Percentiles rank a stretch among this genome's conserved stretches.
Evolutionary conservation across 495 filamentous ascomycete species (phyloP).

Genomic region (Thermochaetoides thermophila): DNA sequence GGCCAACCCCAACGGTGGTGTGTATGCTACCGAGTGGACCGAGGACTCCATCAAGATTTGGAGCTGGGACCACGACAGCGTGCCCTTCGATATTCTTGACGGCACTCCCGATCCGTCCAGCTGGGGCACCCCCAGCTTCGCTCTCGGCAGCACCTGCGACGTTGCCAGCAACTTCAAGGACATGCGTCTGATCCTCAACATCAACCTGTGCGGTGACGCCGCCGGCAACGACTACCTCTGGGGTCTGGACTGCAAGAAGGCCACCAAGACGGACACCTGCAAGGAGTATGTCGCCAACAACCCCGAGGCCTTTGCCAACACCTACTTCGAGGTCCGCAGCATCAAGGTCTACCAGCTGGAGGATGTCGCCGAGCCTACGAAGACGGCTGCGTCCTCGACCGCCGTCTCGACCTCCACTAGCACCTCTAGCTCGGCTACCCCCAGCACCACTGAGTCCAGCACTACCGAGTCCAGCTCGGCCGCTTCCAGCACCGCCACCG

Average conservation of each 20-base stretch:
- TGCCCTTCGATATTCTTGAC: conserved; percentile 29
- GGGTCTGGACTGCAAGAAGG: conserved; percentile 9
- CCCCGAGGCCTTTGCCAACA: conserved; percentile 36
- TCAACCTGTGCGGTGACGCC: conserved; percentile 35
- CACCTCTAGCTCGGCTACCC: conserved; percentile 35
- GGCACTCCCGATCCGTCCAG: conserved; percentile 44
- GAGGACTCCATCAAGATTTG: conserved; percentile 51
- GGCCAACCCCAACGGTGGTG: conserved; percentile 52
- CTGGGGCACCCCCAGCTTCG: conserved; percentile 55
- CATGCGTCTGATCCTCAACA: conserved; percentile 33
- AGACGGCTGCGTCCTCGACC: conserved; percentile 20
- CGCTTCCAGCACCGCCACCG: conserved; percentile 9
- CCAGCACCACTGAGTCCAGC: conserved; percentile 6
- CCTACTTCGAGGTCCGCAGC: conserved; percentile 40
- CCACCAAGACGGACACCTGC: conserved; percentile 26
- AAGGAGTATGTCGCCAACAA: conserved; percentile 43
- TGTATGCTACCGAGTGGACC: conserved; percentile 60
- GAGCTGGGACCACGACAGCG: conserved; percentile 46
- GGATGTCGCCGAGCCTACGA: conserved; percentile 11
- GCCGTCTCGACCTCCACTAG: conserved; percentile 15
- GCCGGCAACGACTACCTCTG: conserved; percentile 21
- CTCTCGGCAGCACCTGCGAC: conserved; percentile 29
- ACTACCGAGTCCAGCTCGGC: background rate
- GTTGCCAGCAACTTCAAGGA: conserved; percentile 29
- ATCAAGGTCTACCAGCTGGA: conserved; percentile 36